A percentile compares a stretch with the other conserved stretches of the same genome.
Evolutionary conservation across 306 rosid species (phyloP).

Genomic region (Cotoneaster glaucophyllus): DNA sequence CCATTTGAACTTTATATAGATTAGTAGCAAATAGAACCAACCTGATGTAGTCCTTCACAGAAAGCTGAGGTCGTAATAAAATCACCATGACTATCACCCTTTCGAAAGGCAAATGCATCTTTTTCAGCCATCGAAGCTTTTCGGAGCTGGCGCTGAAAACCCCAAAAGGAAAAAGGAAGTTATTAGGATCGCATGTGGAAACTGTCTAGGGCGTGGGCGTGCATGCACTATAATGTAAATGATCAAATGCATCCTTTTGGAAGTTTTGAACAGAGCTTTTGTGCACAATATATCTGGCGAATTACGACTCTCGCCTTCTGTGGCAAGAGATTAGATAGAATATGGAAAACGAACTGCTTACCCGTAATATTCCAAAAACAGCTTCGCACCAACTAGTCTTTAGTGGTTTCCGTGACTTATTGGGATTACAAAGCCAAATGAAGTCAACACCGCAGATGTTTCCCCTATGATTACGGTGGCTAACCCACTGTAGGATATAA

Average conservation of each 20-base stretch:
- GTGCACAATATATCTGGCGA: too few species aligned
- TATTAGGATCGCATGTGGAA: too few species aligned
- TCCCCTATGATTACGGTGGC: slow-evolving; percentile 96
- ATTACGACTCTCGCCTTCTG: not conserved
- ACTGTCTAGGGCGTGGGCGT: too few species aligned
- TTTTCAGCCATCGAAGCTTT: too few species aligned
- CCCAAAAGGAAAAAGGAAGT: too few species aligned
- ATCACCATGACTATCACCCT: too few species aligned
- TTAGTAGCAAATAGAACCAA: slow-evolving; percentile 20
- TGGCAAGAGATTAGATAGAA: not conserved
- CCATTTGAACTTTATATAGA: not conserved
- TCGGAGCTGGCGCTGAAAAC: too few species aligned
- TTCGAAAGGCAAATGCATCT: too few species aligned
- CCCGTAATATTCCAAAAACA: slow-evolving; percentile 79
- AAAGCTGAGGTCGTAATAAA: too few species aligned
- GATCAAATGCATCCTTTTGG: too few species aligned
- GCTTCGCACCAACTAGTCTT: slow-evolving; percentile 95
- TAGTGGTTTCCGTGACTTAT: slow-evolving; percentile 60
- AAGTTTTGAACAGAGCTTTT: too few species aligned
- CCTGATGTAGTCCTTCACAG: slow-evolving; percentile 70
- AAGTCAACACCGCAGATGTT: slow-evolving; percentile 96
- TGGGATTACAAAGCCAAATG: slow-evolving; percentile 96
- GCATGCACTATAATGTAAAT: too few species aligned
- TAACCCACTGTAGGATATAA: slow-evolving; percentile 73
- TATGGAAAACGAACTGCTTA: slow-evolving; percentile 6